Base-by-base conservation (phyloP, 2,329 filamentous ascomycete species). In the Bipolaris bicolor region DNA sequence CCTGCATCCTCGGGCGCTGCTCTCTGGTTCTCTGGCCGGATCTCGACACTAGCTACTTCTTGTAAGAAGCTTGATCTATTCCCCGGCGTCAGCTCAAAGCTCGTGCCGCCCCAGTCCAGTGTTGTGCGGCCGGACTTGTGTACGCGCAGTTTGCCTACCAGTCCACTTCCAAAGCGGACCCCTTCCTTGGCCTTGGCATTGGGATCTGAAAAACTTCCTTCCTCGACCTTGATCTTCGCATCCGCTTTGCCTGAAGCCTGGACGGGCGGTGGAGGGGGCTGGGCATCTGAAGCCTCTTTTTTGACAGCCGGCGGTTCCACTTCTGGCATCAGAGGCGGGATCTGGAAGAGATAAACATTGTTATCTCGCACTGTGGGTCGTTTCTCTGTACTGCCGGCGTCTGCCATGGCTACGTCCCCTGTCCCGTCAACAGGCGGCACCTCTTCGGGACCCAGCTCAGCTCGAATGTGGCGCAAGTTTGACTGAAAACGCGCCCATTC, bases 271-370 rank as follows among this genome's bases (percentile, higher is more conserved):
- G 61, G 58, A 5, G 70, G 54, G 7, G 49, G 26, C 6, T 49
- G 51, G 3, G 39, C 24, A 24, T 68, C 68, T 15, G 59, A 63
- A 1, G 63, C 52, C 40, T 76, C 72, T 24, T 72, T 66, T 50
- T 75, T 75, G 50, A 73, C 63, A 13, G 66, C 68, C 1, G 80
- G 75, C 9, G 80, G 68, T 34, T 78, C 64, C 22, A 88, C 80
- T 57, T 83, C 82, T 5, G 86, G 86, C 3, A 87, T 82, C 56
- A 86, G 79, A 0, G 86, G 85, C 11, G 86, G 86, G 65, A 88
- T 83, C 71, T 88, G 86, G 71, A 88, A 84, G 49, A 88, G 78
- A 69, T 88, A 88, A 51, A 86, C 79, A 55, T 83, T 81, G 52
- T 86, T 82, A 34, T 82, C 76, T 77, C 80, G 65, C 1, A 69